Evolutionary conservation across 2,329 filamentous ascomycete species (phyloP).

Genomic region (Colletotrichum lindemuthianum): DNA sequence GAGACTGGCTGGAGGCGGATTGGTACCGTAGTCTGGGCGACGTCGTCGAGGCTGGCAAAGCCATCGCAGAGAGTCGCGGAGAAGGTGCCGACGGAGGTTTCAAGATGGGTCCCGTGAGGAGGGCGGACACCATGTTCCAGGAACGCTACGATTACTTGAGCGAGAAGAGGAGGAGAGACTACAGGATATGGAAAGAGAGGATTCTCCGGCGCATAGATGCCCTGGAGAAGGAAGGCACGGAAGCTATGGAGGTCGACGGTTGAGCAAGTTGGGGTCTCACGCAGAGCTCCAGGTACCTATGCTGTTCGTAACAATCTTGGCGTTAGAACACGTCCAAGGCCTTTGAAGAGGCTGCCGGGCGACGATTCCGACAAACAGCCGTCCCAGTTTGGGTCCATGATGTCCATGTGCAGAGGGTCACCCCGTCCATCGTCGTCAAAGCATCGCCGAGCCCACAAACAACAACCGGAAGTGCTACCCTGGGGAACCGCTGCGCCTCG

Average conservation of each 20-base stretch:
- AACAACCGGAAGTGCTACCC: no score
- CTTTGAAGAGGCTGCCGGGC: no score
- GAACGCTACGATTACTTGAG: constrained; percentile 78
- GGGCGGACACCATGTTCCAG: constrained; percentile 78
- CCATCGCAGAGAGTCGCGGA: constrained; percentile 18
- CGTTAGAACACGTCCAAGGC: no score
- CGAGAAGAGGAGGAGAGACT: constrained; percentile 69
- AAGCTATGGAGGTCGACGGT: constrained; percentile 49
- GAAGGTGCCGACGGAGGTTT: constrained; percentile 41
- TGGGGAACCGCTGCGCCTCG: no score
- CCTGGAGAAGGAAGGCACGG: constrained; percentile 50
- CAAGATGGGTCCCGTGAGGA: constrained; percentile 54
- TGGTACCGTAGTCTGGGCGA: constrained; percentile 72
- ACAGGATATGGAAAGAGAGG: constrained; percentile 69
- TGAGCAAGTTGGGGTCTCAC: neutral
- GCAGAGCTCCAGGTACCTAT: no score
- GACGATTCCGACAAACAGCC: no score
- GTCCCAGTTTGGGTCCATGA: no score
- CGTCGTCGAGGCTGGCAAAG: constrained; percentile 50
- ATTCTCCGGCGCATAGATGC: constrained; percentile 66
- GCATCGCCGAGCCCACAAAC: no score
- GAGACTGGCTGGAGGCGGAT: constrained; percentile 67
- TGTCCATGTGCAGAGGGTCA: no score
- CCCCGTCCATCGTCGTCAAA: no score
- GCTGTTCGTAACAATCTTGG: no score